Evolutionary conservation across 2,329 filamentous ascomycete genomes (phyloP).

Genomic region (Trichophyton mentagrophytes): DNA sequence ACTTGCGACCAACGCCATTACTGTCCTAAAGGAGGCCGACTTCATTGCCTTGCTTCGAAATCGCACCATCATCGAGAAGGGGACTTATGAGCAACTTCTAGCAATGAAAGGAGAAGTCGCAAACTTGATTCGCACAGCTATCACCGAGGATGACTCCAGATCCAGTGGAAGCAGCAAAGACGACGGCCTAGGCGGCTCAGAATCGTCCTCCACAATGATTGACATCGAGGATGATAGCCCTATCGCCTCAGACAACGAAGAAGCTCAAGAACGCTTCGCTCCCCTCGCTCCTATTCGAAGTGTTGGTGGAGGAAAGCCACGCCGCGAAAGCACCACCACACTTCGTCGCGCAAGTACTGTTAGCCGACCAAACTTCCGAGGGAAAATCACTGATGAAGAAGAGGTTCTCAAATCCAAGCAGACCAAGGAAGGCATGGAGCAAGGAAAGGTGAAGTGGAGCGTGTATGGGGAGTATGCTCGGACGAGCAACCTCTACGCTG

Average conservation of each 20-base stretch:
- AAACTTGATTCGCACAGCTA: conserved; percentile 66
- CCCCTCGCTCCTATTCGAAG: conserved; percentile 62
- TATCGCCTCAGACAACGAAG: conserved; percentile 42
- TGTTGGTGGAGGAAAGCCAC: conserved; percentile 43
- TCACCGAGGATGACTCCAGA: conserved; percentile 37
- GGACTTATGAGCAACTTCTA: conserved; percentile 80
- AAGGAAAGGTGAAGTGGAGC: conserved; percentile 96
- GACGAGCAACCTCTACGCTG: conserved; percentile 78
- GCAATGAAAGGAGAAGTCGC: conserved; percentile 87
- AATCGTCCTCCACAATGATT: conserved; percentile 38
- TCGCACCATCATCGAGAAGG: conserved; percentile 70
- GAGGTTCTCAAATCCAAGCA: conserved; percentile 66
- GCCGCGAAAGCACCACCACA: conserved; percentile 58
- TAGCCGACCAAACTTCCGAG: conserved; percentile 74
- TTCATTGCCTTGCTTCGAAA: conserved; percentile 77
- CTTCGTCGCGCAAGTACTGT: conserved; percentile 82
- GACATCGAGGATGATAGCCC: conserved; percentile 37
- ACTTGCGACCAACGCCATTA: conserved; percentile 87
- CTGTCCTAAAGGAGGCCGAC: conserved; percentile 77
- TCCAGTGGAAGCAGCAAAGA: conserved; percentile 39
- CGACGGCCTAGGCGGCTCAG: conserved; percentile 47
- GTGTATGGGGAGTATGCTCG: conserved; percentile 93
- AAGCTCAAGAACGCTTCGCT: conserved; percentile 57
- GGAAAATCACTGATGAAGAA: conserved; percentile 73
- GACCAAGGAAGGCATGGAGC: conserved; percentile 74